Evolutionary conservation across 176 grass and related monocot genomes (phyloP).

Genomic region (Paspalum notatum): DNA sequence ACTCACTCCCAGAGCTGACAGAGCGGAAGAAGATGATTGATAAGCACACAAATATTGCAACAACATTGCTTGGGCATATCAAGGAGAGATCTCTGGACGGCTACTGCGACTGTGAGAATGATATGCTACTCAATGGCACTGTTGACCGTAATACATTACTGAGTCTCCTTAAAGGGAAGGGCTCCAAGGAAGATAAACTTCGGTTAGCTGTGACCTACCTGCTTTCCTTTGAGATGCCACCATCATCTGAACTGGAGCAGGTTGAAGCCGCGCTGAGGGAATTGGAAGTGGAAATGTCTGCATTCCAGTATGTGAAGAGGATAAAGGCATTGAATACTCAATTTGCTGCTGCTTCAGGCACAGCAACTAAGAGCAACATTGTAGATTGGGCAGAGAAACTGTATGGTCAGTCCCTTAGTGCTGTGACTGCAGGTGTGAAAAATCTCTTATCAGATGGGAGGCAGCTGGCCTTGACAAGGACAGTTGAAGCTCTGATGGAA

Average conservation of each 20-base stretch:
- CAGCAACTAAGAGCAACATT: slow-evolving; percentile 83
- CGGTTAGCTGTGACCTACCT: slow-evolving; percentile 85
- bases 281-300: slow-evolving; percentile 78
- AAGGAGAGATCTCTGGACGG: slow-evolving; percentile 91
- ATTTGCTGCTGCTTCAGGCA: slow-evolving; percentile 72
- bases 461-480: slow-evolving; percentile 86
- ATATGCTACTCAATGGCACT: slow-evolving; percentile 78
- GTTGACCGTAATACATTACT: slow-evolving; percentile 68
- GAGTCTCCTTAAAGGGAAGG: slow-evolving; percentile 78
- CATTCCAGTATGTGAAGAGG: slow-evolving; percentile 92
- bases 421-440: slow-evolving; percentile 85
- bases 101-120: slow-evolving; percentile 77
- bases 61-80: slow-evolving; percentile 77
- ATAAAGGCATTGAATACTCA: slow-evolving; percentile 84
- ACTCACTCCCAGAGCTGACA: slow-evolving; percentile 87
- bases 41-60: slow-evolving; percentile 92
- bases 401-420: slow-evolving; percentile 87
- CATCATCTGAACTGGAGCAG: slow-evolving; percentile 71
- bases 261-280: slow-evolving; percentile 76
- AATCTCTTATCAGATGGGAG: slow-evolving; percentile 92
- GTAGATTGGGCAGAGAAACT: slow-evolving; percentile 99
- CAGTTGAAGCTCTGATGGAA: slow-evolving; percentile 93
- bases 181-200: slow-evolving; percentile 90
- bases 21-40: slow-evolving; percentile 95
- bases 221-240: slow-evolving; percentile 74